phyloP scores from a whole-genome alignment of 768 basidiomycete genomes.

The Tylopilus balloui region DNA sequence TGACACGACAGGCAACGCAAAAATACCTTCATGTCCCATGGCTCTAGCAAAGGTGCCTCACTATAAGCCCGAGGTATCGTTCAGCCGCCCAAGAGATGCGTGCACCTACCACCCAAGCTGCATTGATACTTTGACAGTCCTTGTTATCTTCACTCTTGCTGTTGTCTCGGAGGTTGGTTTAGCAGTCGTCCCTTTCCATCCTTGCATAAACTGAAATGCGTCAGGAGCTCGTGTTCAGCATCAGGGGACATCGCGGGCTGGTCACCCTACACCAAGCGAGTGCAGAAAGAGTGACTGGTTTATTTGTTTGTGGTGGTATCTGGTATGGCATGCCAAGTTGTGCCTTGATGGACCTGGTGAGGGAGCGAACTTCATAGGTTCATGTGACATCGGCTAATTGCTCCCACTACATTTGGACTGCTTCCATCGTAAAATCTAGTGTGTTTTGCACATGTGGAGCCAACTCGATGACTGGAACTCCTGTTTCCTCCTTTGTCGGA shows the following conservation, averaged over 20 bases:
- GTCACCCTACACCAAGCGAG: too few species aligned
- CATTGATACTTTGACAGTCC: not conserved
- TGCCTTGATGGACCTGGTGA: not conserved
- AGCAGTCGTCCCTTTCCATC: not conserved
- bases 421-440: not conserved
- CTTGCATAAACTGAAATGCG: not conserved
- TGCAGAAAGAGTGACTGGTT: not conserved
- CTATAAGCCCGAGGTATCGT: too few species aligned
- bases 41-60: too few species aligned
- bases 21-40: too few species aligned
- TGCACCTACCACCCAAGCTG: not conserved
- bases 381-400: not conserved
- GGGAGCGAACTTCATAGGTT: too few species aligned
- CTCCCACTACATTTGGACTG: too few species aligned
- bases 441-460: not conserved
- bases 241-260: too few species aligned
- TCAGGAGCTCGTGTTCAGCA: too few species aligned
- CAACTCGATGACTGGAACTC: not conserved
- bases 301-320: not conserved
- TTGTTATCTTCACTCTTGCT: too few species aligned
- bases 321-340: not conserved
- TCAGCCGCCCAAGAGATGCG: not conserved
- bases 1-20: too few species aligned
- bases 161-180: not conserved
- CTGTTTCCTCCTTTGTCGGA: not conserved